Evolutionary conservation across 495 filamentous ascomycete species (phyloP).

Genomic region (Choiromyces venosus): DNA sequence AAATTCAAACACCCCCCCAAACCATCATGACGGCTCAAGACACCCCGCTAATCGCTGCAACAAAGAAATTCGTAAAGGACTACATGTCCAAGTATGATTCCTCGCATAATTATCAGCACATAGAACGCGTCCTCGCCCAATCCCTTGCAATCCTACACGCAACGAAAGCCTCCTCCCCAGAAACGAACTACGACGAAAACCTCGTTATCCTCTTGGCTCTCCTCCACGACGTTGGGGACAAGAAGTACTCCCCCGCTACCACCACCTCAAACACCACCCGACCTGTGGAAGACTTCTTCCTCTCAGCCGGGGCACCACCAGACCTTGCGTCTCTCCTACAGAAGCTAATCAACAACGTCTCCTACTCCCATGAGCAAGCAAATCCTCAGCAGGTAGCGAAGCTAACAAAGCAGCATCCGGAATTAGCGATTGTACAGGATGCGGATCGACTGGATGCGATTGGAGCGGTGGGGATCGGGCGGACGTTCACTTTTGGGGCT

Average conservation of each 20-base stretch:
- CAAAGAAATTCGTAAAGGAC: constrained; percentile 25
- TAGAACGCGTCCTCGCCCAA: constrained; percentile 69
- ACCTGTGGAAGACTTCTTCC: constrained; percentile 53
- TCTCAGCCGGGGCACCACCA: constrained; percentile 51
- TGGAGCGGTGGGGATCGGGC: constrained; percentile 73
- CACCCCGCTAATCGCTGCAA: constrained; percentile 16
- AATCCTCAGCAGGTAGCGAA: constrained; percentile 51
- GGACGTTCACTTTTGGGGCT: constrained; percentile 71
- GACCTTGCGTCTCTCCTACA: constrained; percentile 61
- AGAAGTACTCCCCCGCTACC: constrained; percentile 60
- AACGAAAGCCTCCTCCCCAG: constrained; percentile 35
- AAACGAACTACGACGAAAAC: constrained; percentile 46
- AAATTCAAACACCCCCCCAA: background rate
- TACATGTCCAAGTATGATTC: constrained; percentile 81
- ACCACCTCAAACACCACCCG: constrained; percentile 12
- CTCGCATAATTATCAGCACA: constrained; percentile 80
- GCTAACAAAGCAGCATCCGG: constrained; percentile 57
- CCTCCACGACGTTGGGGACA: constrained; percentile 81
- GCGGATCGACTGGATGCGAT: constrained; percentile 86
- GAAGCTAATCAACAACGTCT: constrained; percentile 64
- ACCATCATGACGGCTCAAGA: background rate
- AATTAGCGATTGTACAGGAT: constrained; percentile 82
- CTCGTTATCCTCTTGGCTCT: constrained; percentile 67
- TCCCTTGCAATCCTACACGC: constrained; percentile 55
- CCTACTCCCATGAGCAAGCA: constrained; percentile 66